Evolutionary conservation across 352 stramenopile genomes (phyloP).

Genomic region (Blastocystis sp.): DNA sequence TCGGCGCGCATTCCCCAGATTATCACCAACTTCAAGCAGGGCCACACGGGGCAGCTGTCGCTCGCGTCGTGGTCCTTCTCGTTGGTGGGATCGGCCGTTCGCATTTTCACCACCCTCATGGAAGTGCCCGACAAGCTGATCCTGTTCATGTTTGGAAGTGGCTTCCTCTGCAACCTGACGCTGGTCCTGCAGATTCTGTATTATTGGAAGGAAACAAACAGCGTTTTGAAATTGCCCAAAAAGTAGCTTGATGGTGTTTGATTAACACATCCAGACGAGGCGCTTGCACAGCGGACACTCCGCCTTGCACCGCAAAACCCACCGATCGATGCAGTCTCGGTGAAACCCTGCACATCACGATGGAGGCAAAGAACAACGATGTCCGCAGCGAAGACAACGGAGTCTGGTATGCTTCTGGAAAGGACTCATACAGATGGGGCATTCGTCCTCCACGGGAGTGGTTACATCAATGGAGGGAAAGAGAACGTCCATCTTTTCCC

Average conservation of each 20-base stretch:
- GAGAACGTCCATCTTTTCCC: constrained; percentile 2
- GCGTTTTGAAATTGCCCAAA: neutral
- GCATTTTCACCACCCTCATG: constrained; percentile 82
- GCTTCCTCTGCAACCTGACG: constrained; percentile 46
- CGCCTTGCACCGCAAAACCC: constrained; percentile 19
- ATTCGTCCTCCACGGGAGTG: neutral
- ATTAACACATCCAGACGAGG: neutral
- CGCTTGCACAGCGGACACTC: constrained; percentile 56
- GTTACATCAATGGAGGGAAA: constrained; percentile 30
- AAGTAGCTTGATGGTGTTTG: neutral
- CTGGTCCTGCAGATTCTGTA: constrained; percentile 63
- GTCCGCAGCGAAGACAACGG: constrained; percentile 4
- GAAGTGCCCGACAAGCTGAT: constrained; percentile 69
- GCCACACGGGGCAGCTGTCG: constrained; percentile 81
- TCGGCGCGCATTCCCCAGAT: constrained; percentile 61
- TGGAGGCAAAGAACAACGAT: neutral
- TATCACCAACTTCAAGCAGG: constrained; percentile 81
- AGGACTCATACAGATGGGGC: constrained; percentile 27
- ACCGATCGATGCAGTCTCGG: constrained; percentile 25
- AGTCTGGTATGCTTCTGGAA: neutral
- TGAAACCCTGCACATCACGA: constrained; percentile 6
- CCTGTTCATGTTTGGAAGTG: constrained; percentile 11
- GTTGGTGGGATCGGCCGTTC: constrained; percentile 78
- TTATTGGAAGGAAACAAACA: constrained; percentile 64
- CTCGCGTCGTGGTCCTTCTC: constrained; percentile 81